Evolutionary conservation across 371 early-diverging fungal genomes (phyloP).

Genomic region (Mortierella sp.): DNA sequence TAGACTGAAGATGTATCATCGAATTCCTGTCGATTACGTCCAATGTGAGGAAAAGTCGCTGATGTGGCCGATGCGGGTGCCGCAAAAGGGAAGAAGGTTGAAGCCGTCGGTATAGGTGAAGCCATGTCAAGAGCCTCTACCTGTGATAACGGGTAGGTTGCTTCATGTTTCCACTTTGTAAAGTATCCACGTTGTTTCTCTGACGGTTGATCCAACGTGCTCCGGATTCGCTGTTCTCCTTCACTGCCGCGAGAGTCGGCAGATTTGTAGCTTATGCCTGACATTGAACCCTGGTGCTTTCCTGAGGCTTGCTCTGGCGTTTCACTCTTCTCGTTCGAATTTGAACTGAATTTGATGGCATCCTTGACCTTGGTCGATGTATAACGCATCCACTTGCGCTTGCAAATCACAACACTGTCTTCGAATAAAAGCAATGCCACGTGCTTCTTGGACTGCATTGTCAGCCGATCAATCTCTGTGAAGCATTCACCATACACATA

Average conservation of each 20-base stretch:
- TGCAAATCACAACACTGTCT: conserved; percentile 67
- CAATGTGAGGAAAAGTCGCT: conserved; percentile 54
- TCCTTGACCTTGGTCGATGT: conserved; percentile 58
- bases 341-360: conserved; percentile 60
- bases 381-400: conserved; percentile 67
- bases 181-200: conserved; percentile 61
- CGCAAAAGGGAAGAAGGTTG: conserved; percentile 58
- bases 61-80: conserved; percentile 53
- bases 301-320: conserved; percentile 23
- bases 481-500: conserved; percentile 75
- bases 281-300: conserved; percentile 40
- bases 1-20: conserved; percentile 56
- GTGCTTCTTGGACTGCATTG: conserved; percentile 68
- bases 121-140: conserved; percentile 69
- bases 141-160: conserved; percentile 62
- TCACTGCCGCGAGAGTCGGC: conserved; percentile 24
- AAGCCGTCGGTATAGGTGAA: conserved; percentile 59
- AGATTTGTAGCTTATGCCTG: conserved; percentile 33
- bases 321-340: conserved; percentile 45
- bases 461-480: conserved; percentile 66
- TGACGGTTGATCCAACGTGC: conserved; percentile 27
- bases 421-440: conserved; percentile 71
- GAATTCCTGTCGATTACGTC: conserved; percentile 15
- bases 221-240: conserved; percentile 11
- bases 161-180: conserved; percentile 76